Conservation (phyloP, 352 stramenopile species). For the Pythium aristosporum region DNA sequence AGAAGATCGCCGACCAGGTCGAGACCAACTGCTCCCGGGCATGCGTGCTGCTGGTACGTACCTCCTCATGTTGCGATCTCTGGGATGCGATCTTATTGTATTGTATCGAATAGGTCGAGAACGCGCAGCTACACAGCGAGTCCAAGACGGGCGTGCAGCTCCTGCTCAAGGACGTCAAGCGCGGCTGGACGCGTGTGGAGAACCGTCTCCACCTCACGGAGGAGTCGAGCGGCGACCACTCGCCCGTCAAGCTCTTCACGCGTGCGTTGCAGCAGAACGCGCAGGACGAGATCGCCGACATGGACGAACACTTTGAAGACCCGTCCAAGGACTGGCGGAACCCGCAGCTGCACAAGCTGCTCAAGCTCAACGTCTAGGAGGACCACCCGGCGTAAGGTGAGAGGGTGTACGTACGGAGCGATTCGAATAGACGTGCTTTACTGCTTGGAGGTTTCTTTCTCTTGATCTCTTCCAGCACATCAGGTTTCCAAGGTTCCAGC, state of each 20-base stretch:
- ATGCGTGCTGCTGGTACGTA: conserved; percentile 55
- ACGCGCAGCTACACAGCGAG: conserved; percentile 52
- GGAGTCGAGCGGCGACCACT: conserved; percentile 34
- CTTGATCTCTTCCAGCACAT: neutral
- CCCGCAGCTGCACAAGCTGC: conserved; percentile 56
- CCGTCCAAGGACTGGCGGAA: conserved; percentile 77
- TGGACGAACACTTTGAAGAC: conserved; percentile 80
- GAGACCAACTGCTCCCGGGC: conserved; percentile 63
- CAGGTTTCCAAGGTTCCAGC: neutral
- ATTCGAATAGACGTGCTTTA: conserved; percentile 15
- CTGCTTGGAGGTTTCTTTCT: neutral
- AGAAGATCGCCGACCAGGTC: conserved; percentile 71
- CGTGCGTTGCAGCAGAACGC: conserved; percentile 48
- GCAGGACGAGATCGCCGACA: conserved; percentile 56
- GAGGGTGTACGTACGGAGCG: neutral
- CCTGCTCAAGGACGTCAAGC: conserved; percentile 80
- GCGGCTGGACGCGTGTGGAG: conserved; percentile 69
- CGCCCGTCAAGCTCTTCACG: conserved; percentile 44
- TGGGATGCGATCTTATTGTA: neutral
- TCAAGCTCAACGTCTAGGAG: conserved; percentile 73
- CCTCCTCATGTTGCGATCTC: neutral
- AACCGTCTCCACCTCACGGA: conserved; percentile 51
- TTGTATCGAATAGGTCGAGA: conserved; percentile 36
- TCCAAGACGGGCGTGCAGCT: conserved; percentile 59
- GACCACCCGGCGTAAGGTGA: neutral